Base-by-base conservation (phyloP, 768 basidiomycete genomes). In the Leccinum aurantiacum region DNA sequence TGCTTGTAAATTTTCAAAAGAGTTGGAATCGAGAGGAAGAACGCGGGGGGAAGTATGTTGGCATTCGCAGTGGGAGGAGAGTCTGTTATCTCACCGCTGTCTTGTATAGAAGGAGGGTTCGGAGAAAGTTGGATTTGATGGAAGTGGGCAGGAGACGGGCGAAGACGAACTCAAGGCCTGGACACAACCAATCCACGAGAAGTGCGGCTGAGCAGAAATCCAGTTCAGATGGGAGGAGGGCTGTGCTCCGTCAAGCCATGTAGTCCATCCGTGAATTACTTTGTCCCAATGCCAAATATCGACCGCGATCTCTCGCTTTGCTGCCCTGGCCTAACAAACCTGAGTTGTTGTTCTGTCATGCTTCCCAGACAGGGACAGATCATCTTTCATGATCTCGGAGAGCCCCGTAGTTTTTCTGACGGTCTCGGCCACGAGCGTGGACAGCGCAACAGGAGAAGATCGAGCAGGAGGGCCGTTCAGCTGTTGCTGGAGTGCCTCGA, bases 301-400 rank as follows among this genome's bases (percentile, higher is more conserved):
- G 27, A 85, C 70, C 13, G 88, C 77, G 31, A 85, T 63, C 35
- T 81, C 77, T 58, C 84, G 78, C 71, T 90, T 89, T 50, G 77
- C 76, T 11, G 67, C 65, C 60, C 76, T 81, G 3, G 88, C 87
- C 63, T 88, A 14, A 84, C 67, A 4, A 70, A 75, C 19, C 69
- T 71, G 25, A 90, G 77, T 56, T 91, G 82, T 37, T 75, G 67
- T 66, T 91, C 90, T 24, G 82, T 78, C 86, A 90, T 87, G 38
- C 77, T 77, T 19, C 87, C 88, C 1, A 90, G 68, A 84, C 58
- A 84, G 79, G 11, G 84, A 86, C 37, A 91, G 77, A 65, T 91
- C 90, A 29, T 80, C 75, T 68, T 84, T 88, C 86, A 91, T 88
- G n/a, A 76, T 71, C 44, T 87, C 84, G 0, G 83, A 73, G 15